Evolutionary conservation across 371 early-diverging fungal genomes (phyloP).

Genomic region (Syncephalastrum racemosum): DNA sequence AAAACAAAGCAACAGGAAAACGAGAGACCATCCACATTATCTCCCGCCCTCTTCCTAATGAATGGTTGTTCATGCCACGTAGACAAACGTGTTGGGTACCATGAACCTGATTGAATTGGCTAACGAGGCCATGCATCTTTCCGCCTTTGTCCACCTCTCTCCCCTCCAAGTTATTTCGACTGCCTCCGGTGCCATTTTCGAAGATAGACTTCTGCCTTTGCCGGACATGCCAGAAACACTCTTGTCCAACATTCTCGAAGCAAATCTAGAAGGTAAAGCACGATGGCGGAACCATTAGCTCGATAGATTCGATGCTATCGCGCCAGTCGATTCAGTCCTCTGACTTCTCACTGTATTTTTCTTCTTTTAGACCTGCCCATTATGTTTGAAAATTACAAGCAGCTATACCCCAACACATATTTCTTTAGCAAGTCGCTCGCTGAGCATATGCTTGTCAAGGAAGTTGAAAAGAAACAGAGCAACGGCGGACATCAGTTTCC

Average conservation of each 20-base stretch:
- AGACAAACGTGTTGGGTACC: constrained; percentile 58
- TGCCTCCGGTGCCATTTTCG: constrained; percentile 19
- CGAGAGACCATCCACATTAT: too few species aligned
- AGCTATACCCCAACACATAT: constrained; percentile 52
- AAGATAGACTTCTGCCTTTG: constrained; percentile 49
- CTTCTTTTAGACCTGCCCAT: constrained; percentile 14
- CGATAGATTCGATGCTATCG: background rate
- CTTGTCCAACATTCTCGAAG: constrained; percentile 19
- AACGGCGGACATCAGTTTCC: constrained; percentile 30
- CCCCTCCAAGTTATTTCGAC: constrained; percentile 36
- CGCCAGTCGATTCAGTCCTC: background rate
- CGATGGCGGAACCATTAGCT: constrained; percentile 14
- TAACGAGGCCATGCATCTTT: constrained; percentile 44
- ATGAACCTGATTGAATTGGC: constrained; percentile 52
- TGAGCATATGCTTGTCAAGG: constrained; percentile 52
- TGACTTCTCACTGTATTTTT: background rate
- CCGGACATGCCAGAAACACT: constrained; percentile 44
- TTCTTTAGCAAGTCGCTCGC: constrained; percentile 57
- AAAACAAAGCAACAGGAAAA: background rate
- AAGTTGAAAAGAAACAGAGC: constrained; percentile 36
- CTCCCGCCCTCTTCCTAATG: background rate
- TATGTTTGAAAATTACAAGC: constrained; percentile 12
- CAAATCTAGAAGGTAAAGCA: constrained; percentile 18
- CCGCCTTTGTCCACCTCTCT: constrained; percentile 54
- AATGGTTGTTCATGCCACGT: constrained; percentile 4